Evolutionary conservation across 768 basidiomycete genomes (phyloP).

Genomic region (Rhizopogon roseolus): DNA sequence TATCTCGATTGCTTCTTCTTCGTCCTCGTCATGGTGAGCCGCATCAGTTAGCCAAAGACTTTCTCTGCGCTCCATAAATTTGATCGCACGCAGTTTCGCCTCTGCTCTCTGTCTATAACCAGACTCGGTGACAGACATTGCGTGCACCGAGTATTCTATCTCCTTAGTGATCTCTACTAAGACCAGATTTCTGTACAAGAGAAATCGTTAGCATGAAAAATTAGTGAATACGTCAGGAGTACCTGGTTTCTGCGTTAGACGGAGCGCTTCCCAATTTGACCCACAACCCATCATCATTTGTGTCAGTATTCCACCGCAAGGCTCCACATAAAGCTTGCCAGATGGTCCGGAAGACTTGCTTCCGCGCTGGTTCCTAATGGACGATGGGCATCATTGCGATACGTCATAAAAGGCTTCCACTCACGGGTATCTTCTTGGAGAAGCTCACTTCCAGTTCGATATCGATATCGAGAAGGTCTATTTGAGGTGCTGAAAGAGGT

Average conservation of each 20-base stretch:
- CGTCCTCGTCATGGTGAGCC: constrained; percentile 29
- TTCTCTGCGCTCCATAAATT: constrained; percentile 15
- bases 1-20: constrained; percentile 24
- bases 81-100: constrained; percentile 31
- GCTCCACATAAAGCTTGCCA: constrained; percentile 34
- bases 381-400: not conserved
- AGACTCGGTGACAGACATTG: constrained; percentile 43
- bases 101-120: constrained; percentile 43
- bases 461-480: constrained; percentile 23
- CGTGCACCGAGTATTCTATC: constrained; percentile 44
- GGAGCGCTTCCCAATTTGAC: constrained; percentile 9
- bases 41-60: constrained; percentile 19
- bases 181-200: constrained; percentile 31
- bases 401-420: not conserved
- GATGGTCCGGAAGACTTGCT: constrained; percentile 32
- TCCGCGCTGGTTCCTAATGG: constrained; percentile 31
- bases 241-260: constrained; percentile 19
- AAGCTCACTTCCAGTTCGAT: constrained; percentile 34
- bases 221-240: not conserved
- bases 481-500: constrained; percentile 4
- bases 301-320: constrained; percentile 23
- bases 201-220: not conserved
- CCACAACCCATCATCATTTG: constrained; percentile 26
- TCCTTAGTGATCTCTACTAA: constrained; percentile 38
- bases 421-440: constrained; percentile 41